Conservation (phyloP, 23 red algal genomes). For the Agarophyton chilense region DNA sequence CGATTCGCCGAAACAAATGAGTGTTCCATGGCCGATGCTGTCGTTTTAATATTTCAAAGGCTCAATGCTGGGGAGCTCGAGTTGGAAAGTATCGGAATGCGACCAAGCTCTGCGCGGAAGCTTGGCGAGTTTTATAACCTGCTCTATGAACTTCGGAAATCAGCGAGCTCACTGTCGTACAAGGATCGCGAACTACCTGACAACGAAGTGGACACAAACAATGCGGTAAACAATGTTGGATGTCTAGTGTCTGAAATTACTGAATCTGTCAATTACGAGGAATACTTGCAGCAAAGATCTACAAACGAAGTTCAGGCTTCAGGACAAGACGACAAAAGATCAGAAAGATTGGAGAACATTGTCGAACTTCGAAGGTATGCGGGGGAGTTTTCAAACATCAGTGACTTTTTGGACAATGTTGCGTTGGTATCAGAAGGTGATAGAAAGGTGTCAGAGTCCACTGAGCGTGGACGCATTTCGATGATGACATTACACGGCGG, state of each 20-base stretch:
- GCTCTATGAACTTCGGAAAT: conserved; percentile 47
- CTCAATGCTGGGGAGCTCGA: conserved; percentile 10
- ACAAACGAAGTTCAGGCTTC: not conserved
- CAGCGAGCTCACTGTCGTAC: not conserved
- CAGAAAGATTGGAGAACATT: conserved; percentile 62
- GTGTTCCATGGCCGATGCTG: conserved; percentile 20
- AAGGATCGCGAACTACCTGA: not conserved
- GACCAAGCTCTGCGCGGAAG: not conserved
- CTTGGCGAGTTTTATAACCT: conserved; percentile 23
- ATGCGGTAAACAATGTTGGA: conserved; percentile 20
- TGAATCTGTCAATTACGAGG: conserved; percentile 5
- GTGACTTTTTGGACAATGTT: conserved; percentile 52
- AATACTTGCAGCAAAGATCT: conserved; percentile 24
- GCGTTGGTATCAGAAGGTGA: conserved; percentile 47
- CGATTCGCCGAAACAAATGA: conserved; percentile 5
- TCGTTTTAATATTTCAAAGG: not conserved
- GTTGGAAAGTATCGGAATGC: conserved; percentile 4
- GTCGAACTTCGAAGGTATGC: conserved; percentile 46
- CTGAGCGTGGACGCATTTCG: conserved; percentile 9
- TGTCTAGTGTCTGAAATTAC: conserved; percentile 9
- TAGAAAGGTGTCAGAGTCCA: not conserved
- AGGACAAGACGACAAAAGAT: conserved; percentile 22
- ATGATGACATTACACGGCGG: conserved; percentile 86
- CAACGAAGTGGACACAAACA: not conserved
- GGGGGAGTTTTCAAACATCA: not conserved